Percentiles rank a stretch among this genome's conserved stretches.
Conservation (phyloP, 2,329 filamentous ascomycete species). For the Aureobasidium sp. region DNA sequence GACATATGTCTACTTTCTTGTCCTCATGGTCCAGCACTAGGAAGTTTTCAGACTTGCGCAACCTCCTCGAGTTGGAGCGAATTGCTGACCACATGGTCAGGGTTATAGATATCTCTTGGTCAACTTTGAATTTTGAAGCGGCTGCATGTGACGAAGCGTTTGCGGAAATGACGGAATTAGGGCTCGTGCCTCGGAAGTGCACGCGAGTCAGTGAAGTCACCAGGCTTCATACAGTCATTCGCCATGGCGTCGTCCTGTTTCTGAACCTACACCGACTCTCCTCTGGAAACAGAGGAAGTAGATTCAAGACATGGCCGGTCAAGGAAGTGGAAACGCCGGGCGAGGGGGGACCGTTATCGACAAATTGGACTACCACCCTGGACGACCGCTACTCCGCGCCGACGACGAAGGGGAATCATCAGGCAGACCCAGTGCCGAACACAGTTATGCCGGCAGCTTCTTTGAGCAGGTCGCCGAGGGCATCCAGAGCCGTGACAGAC, state of each 20-base stretch:
- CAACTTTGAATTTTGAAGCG: not conserved
- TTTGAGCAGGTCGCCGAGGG: constrained; percentile 55
- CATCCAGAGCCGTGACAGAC: constrained; percentile 51
- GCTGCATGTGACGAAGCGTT: not conserved
- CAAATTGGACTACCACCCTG: constrained; percentile 44
- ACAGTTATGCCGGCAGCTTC: constrained; percentile 46
- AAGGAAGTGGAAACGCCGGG: not conserved
- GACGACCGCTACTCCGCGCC: constrained; percentile 36
- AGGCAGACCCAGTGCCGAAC: constrained; percentile 33
- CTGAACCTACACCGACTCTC: not conserved
- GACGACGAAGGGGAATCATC: constrained; percentile 25
- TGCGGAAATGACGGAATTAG: not conserved
- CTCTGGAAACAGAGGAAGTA: constrained; percentile 4
- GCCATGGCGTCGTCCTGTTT: not conserved
- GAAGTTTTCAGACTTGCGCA: not conserved
- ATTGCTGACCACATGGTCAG: not conserved
- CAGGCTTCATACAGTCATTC: constrained; percentile 1
- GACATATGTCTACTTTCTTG: not conserved
- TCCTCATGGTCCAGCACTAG: not conserved
- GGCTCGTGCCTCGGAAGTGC: not conserved
- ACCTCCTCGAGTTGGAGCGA: not conserved
- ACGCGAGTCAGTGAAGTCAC: constrained; percentile 1
- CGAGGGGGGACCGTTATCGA: constrained; percentile 30
- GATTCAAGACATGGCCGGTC: not conserved
- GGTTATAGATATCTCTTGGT: not conserved